Base-by-base conservation (phyloP, 2,329 filamentous ascomycete species). In the Cadophora malorum region DNA sequence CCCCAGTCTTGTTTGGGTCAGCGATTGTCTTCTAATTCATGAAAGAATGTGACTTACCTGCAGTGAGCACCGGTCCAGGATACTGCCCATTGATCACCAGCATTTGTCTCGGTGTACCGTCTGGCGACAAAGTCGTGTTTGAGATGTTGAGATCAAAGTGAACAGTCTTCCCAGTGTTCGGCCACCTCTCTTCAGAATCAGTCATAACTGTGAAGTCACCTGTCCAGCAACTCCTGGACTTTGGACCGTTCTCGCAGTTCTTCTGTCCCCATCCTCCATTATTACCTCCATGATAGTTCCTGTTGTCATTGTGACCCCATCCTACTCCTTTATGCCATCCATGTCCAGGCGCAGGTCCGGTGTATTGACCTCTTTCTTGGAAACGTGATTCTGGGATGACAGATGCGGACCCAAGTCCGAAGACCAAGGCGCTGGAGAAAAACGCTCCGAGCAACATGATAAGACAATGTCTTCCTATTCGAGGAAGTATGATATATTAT, bases 71-170 rank as follows among this genome's bases (percentile, higher is more conserved):
- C 12, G 77, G 77, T n/a, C 76, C 78, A 19, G 77, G 78, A 69
- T 73, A 78, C 50, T 74, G 70, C 0, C 76, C 76, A 68, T 79
- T 79, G 53, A 79, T 72, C 16, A 77, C 64, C 9, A 79, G 82
- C 69, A 93, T 86, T 74, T 91, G 91, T 45, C 74, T 75, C 2
- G 69, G 65, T 21, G 72, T 75, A 9, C 81, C 81, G 75, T 82
- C 80, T 3, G 79, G 80, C 1, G 74, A 69, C 25, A 77, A 28
- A 16, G 67, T 71, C 50, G 47, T 55, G 25, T 69, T 66, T 4
- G 65, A 66, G 23, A 72, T 64, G 14, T 68, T 64, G 16, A 72
- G 64, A 5, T 65, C 12, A 47, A 68, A 72, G 16, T 60, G 47
- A 21, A 66, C 63, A 14, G 58, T 70, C 41, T 63, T 62, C 16